Conservation (phyloP, 306 rosid species). For the Acmispon strigosus region DNA sequence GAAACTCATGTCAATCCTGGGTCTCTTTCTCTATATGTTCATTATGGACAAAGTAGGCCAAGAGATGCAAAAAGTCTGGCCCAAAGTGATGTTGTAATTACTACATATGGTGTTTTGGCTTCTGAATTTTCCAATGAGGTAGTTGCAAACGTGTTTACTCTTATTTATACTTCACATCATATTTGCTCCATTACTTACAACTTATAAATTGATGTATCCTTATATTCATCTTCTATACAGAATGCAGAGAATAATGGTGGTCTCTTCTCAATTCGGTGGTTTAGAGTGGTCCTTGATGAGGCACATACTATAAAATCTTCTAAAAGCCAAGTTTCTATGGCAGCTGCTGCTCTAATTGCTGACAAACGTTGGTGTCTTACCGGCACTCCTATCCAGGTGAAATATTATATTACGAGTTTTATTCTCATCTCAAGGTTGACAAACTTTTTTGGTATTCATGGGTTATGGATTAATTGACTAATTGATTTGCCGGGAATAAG, state of each 20-base stretch:
- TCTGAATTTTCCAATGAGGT: constrained; percentile 88
- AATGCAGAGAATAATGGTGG: constrained; percentile 67
- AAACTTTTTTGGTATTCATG: neutral
- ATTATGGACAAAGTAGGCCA: constrained; percentile 87
- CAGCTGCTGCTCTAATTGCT: constrained; percentile 74
- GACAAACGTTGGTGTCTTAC: constrained; percentile 96
- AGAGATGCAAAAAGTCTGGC: constrained; percentile 73
- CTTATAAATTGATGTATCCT: constrained; percentile 14
- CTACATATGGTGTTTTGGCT: constrained; percentile 83
- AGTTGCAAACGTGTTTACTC: constrained; percentile 24
- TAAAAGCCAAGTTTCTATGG: constrained; percentile 83
- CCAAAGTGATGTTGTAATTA: constrained; percentile 76
- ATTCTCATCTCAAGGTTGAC: constrained; percentile 2
- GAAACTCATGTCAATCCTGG: constrained; percentile 81
- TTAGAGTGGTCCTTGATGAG: constrained; percentile 94
- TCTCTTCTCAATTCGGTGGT: constrained; percentile 83
- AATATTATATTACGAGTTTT: neutral
- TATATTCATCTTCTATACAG: constrained; percentile 33
- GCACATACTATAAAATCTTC: constrained; percentile 91
- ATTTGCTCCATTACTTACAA: constrained; percentile 13
- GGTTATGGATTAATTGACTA: neutral
- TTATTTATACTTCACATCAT: neutral
- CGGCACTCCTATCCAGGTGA: constrained; percentile 94
- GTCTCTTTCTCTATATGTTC: constrained; percentile 66
- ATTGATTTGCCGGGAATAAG: neutral